A percentile compares a stretch with the other conserved stretches of the same genome.
Evolutionary conservation across 176 grass and related monocot genomes (phyloP).

Genomic region (Pontederia crassipes): DNA sequence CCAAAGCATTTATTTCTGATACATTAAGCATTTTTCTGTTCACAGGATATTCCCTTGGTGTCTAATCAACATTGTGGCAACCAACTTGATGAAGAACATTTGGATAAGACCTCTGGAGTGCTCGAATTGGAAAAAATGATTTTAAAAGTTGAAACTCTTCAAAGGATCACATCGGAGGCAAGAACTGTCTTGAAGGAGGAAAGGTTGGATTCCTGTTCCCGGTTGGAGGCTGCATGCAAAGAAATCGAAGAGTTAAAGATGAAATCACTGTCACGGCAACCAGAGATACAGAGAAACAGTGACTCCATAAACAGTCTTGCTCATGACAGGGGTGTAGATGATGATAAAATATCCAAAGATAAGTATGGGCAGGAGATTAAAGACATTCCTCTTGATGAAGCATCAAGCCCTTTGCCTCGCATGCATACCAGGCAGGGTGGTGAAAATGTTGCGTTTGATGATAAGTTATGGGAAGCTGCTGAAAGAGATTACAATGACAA

Average conservation of each 20-base stretch:
- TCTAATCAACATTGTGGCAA: constrained; percentile 11
- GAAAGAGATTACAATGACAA: constrained; percentile 59
- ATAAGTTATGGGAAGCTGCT: constrained; percentile 85
- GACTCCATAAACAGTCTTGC: constrained; percentile 21
- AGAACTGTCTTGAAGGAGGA: constrained; percentile 40
- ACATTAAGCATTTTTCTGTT: constrained; percentile 5
- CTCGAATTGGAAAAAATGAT: constrained; percentile 38
- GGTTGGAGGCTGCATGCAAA: constrained; percentile 20
- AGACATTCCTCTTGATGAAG: constrained; percentile 16
- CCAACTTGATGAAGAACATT: constrained; percentile 1
- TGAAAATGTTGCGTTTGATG: constrained; percentile 43
- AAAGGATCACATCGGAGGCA: constrained; percentile 23
- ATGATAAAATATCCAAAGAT: constrained; percentile 22
- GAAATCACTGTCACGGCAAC: constrained; percentile 13
- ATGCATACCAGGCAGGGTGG: constrained; percentile 23
- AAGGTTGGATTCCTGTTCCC: constrained; percentile 23
- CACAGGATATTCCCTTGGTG: constrained; percentile 30
- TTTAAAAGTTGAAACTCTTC: constrained; percentile 60
- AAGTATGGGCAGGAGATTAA: constrained; percentile 1
- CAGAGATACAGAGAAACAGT: constrained; percentile 28
- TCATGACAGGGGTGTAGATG: constrained; percentile 1
- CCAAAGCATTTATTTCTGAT: constrained; percentile 2
- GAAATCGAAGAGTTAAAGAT: constrained; percentile 37
- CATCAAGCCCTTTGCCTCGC: constrained; percentile 44
- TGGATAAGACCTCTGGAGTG: constrained; percentile 7